A percentile compares a stretch with the other conserved stretches of the same genome.
phyloP scores from a whole-genome alignment of 2,329 filamentous ascomycete species.

The Colletotrichum noveboracense region DNA sequence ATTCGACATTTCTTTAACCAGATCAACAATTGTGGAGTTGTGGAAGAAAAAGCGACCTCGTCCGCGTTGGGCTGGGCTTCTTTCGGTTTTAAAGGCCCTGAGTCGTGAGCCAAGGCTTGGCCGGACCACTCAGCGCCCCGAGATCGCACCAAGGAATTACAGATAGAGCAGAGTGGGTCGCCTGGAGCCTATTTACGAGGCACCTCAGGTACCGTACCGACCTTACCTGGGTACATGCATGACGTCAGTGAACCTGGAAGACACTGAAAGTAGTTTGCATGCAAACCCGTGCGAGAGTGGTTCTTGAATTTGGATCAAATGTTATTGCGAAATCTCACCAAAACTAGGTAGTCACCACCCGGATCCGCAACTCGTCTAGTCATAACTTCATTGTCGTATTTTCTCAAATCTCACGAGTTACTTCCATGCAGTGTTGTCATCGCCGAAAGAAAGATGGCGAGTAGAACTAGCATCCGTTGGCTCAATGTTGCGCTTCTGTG shows the following conservation, averaged over 20 bases:
- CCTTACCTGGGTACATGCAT: not conserved
- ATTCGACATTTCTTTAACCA: not conserved
- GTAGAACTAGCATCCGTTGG: not conserved
- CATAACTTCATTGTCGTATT: not conserved
- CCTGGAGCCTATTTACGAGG: not conserved
- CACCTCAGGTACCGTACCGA: not conserved
- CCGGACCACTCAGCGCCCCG: not conserved
- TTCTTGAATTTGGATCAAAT: not conserved
- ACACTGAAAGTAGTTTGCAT: not conserved
- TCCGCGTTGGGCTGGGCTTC: not conserved
- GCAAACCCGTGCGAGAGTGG: not conserved
- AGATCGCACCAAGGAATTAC: not conserved
- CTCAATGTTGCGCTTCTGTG: not conserved
- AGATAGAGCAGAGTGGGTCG: not conserved
- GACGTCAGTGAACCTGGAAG: not conserved
- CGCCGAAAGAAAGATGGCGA: not conserved
- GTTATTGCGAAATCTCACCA: not conserved
- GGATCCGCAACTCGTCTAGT: not conserved
- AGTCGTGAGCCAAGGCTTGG: not conserved
- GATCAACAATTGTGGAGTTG: not conserved
- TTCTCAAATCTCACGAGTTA: not conserved
- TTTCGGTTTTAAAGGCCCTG: not conserved
- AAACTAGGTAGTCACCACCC: not conserved
- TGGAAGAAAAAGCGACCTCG: not conserved
- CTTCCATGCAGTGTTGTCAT: not conserved